These are phyloP conservation scores for Colletotrichum tropicale DNA, from an alignment of 2,329 filamentous ascomycete genomes.

Conservation along the genomic window DNA sequence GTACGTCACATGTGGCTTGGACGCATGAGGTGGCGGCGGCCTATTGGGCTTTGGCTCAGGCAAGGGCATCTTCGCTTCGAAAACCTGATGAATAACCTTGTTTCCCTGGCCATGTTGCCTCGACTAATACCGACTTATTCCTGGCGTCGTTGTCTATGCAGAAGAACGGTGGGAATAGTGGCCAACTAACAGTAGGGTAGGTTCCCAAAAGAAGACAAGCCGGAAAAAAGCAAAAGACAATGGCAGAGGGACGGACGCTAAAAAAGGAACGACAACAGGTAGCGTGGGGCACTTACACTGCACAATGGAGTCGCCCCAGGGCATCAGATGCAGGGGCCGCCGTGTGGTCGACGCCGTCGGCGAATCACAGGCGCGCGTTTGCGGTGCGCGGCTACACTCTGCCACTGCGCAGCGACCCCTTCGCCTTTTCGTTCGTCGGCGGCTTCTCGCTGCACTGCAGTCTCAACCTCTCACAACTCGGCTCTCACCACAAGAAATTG, in stretches of 20 bases:
- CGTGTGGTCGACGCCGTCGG: not conserved
- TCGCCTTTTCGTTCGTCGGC: not conserved
- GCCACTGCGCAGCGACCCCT: not conserved
- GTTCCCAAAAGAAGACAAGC: not conserved
- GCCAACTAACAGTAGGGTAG: not conserved
- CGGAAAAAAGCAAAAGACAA: not conserved
- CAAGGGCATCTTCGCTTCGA: not conserved
- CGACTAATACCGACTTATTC: not conserved
- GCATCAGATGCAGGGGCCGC: slow-evolving; percentile 4
- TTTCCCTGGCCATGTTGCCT: not conserved
- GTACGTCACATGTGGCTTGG: slow-evolving; percentile 17
- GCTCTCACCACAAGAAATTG: not conserved
- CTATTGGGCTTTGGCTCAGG: not conserved
- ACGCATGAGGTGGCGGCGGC: not conserved
- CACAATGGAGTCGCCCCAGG: not conserved
- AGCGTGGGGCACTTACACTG: not conserved
- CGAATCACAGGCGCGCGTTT: slow-evolving; percentile 22
- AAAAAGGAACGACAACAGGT: not conserved
- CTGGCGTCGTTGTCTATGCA: not conserved
- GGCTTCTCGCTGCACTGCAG: not conserved
- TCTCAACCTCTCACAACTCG: not conserved
- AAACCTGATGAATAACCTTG: not conserved
- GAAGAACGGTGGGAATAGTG: not conserved
- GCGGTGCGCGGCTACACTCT: slow-evolving; percentile 18
- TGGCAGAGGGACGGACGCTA: not conserved